These are phyloP conservation scores for Termitomyces sp. DNA, from an alignment of 768 basidiomycete genomes.

Conservation along the genomic window DNA sequence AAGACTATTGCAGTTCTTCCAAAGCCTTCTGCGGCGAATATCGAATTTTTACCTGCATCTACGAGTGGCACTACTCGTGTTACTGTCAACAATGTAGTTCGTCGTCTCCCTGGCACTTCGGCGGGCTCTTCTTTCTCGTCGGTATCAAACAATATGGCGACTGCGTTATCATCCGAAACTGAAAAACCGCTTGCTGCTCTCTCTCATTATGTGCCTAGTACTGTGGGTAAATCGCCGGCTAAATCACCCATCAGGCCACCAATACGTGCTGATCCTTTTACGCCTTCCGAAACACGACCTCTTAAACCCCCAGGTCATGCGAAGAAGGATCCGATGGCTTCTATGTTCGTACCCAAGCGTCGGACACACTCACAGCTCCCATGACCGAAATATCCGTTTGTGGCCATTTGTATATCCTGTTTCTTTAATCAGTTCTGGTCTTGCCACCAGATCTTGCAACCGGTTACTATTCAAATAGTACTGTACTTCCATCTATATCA, in stretches of 20 bases:
- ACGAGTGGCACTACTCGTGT: constrained; percentile 34
- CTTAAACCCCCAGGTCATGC: constrained; percentile 29
- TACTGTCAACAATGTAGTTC: constrained; percentile 44
- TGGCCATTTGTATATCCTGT: not conserved
- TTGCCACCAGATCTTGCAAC: too few relatives aligned
- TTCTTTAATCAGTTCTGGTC: not conserved
- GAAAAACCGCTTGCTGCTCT: constrained; percentile 9
- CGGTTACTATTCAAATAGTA: not conserved
- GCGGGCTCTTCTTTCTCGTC: constrained; percentile 8
- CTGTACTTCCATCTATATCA: not conserved
- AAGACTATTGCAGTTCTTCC: constrained; percentile 39
- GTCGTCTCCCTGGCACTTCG: constrained; percentile 25
- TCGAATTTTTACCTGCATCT: constrained; percentile 26
- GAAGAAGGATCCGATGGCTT: constrained; percentile 61
- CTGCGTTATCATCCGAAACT: constrained; percentile 12
- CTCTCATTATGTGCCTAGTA: constrained; percentile 8
- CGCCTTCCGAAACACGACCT: constrained; percentile 22
- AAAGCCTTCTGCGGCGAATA: constrained; percentile 24
- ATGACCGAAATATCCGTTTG: constrained; percentile 17
- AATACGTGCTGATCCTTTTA: constrained; percentile 8
- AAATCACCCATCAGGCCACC: constrained; percentile 6
- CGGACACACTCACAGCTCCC: constrained; percentile 54
- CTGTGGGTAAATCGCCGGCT: constrained; percentile 3
- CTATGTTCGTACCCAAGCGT: constrained; percentile 71
- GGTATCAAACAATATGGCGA: not conserved